phyloP scores from a whole-genome alignment of 2,329 filamentous ascomycete genomes.

The Botrytis sinoallii region DNA sequence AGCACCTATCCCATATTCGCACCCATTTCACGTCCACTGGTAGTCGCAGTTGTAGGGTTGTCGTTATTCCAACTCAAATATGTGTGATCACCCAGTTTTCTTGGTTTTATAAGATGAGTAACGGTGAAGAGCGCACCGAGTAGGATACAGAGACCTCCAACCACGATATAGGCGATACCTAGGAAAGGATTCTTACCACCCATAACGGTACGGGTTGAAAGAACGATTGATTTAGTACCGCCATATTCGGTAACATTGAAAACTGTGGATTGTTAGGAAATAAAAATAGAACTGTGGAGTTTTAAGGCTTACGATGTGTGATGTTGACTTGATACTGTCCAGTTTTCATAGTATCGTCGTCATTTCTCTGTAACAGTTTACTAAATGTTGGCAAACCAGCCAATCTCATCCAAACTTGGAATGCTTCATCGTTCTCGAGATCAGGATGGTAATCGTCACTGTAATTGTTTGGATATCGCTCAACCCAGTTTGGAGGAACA shows the following conservation, averaged over 20 bases:
- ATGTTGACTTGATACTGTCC: conserved; percentile 79
- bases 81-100: conserved; percentile 96
- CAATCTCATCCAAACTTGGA: conserved; percentile 99
- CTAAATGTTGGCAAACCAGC: conserved; percentile 91
- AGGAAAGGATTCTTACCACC: conserved; percentile 94
- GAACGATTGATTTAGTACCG: conserved; percentile 84
- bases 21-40: conserved; percentile 52
- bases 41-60: conserved; percentile 52
- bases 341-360: conserved; percentile 60
- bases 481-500: conserved; percentile 83
- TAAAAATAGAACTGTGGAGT: not conserved
- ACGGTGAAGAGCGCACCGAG: conserved; percentile 85
- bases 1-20: conserved; percentile 10
- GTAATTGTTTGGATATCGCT: conserved; percentile 69
- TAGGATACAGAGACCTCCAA: conserved; percentile 88
- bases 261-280: conserved; percentile 49
- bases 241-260: conserved; percentile 77
- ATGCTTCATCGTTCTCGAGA: conserved; percentile 72
- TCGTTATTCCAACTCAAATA: conserved; percentile 95
- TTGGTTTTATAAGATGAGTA: conserved; percentile 87
- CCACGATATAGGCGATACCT: conserved; percentile 91
- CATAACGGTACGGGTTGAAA: conserved; percentile 88
- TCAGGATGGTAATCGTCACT: conserved; percentile 61
- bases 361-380: conserved; percentile 86
- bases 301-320: conserved; percentile 63